These are phyloP conservation scores for Sporothrix euskadiensis DNA, from an alignment of 2,329 filamentous ascomycete species.

Conservation along the genomic window DNA sequence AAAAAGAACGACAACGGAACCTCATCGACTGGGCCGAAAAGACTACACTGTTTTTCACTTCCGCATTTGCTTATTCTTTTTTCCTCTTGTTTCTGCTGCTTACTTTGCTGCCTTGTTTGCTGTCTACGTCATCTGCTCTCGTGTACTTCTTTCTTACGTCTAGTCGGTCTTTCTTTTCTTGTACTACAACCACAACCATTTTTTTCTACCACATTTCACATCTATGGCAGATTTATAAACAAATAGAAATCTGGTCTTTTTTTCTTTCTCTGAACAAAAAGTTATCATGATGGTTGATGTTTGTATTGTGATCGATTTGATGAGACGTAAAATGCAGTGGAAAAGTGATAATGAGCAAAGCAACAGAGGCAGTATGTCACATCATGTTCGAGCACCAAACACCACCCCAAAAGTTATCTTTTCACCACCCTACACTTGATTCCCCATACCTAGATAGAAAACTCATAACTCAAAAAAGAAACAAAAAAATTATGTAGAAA, in stretches of 20 bases:
- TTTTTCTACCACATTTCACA: constrained; percentile 5
- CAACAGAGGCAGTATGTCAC: not conserved
- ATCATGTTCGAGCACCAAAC: not conserved
- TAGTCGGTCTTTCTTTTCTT: not conserved
- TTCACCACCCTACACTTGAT: not conserved
- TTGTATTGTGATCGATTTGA: not conserved
- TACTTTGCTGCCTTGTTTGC: not conserved
- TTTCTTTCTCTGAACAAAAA: not conserved
- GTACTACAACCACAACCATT: constrained; percentile 12
- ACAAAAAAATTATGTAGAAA: constrained; percentile 17
- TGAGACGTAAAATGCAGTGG: not conserved
- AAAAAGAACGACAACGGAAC: constrained; percentile 5
- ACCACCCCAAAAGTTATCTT: not conserved
- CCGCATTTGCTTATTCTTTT: not conserved
- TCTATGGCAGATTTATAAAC: not conserved
- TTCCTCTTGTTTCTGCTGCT: not conserved
- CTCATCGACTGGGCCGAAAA: not conserved
- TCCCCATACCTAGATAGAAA: not conserved
- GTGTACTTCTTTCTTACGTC: not conserved
- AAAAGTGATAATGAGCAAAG: not conserved
- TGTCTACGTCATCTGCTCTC: not conserved
- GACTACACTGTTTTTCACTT: not conserved
- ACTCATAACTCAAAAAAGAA: not conserved
- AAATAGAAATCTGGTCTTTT: constrained; percentile 2
- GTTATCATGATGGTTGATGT: not conserved